phyloP scores from a whole-genome alignment of 176 grass and related monocot genomes.

The Carex kokanica region DNA sequence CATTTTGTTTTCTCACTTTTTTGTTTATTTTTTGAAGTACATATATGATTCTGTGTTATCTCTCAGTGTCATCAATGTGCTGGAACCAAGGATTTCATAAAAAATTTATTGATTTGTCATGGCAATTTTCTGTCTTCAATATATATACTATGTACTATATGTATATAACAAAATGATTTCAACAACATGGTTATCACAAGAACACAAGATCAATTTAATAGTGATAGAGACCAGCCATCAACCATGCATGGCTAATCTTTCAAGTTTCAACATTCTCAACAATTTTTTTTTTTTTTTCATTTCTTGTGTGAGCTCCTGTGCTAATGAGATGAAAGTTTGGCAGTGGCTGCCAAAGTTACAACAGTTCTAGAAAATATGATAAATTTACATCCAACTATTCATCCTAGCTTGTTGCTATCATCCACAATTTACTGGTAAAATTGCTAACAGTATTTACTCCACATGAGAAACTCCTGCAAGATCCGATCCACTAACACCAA shows the following conservation, averaged over 20 bases:
- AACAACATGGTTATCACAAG: not conserved
- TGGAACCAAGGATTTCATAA: not conserved
- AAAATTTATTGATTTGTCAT: not conserved
- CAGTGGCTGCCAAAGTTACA: too few relatives aligned
- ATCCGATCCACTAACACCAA: too few relatives aligned
- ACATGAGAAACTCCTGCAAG: too few relatives aligned
- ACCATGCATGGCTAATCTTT: not conserved
- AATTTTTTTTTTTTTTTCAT: too few relatives aligned
- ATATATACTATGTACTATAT: not conserved
- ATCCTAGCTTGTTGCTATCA: too few relatives aligned
- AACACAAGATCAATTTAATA: not conserved
- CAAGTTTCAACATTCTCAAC: not conserved
- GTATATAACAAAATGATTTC: not conserved
- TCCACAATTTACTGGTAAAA: too few relatives aligned
- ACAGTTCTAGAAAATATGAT: too few relatives aligned
- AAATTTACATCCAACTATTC: too few relatives aligned
- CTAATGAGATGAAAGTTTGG: too few relatives aligned
- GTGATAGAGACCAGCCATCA: not conserved
- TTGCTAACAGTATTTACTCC: too few relatives aligned
- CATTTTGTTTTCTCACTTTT: not conserved
- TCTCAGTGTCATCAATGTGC: not conserved
- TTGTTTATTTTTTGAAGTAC: not conserved
- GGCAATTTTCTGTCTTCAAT: not conserved
- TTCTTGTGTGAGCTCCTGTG: too few relatives aligned
- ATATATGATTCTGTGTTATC: not conserved